Evolutionary conservation across 352 stramenopile species (phyloP).

Genomic region (Thraustotheca clavata): DNA sequence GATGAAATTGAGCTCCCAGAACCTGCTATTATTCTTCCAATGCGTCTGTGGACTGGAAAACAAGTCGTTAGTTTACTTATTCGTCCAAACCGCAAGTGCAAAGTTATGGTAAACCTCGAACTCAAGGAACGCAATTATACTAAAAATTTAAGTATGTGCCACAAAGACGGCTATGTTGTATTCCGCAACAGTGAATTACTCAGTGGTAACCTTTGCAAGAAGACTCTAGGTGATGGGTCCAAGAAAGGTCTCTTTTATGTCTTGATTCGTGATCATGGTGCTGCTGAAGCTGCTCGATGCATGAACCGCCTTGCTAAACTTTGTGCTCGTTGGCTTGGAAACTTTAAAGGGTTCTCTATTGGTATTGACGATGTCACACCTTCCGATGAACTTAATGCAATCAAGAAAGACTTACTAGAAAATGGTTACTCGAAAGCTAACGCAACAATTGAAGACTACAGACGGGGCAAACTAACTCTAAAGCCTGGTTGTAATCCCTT

Average conservation of each 20-base stretch:
- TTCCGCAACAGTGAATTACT: conserved; percentile 98
- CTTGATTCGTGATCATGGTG: conserved; percentile 93
- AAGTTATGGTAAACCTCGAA: conserved; percentile 75
- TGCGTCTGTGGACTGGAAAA: conserved; percentile 97
- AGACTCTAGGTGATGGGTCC: conserved; percentile 96
- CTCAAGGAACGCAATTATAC: conserved; percentile 97
- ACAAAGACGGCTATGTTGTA: conserved; percentile 95
- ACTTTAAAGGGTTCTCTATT: conserved; percentile 98
- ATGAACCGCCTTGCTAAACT: conserved; percentile 99
- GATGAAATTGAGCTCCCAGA: conserved; percentile 91
- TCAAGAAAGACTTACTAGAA: conserved; percentile 94
- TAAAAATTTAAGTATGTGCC: conserved; percentile 93
- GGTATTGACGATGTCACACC: conserved; percentile 99
- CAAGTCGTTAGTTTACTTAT: conserved; percentile 89
- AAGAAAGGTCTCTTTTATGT: conserved; percentile 99
- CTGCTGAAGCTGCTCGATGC: conserved; percentile 86
- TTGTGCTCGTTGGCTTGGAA: conserved; percentile 95
- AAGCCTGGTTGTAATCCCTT: conserved; percentile 95
- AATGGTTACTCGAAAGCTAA: conserved; percentile 82
- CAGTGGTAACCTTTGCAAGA: conserved; percentile 97
- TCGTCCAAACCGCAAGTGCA: conserved; percentile 84
- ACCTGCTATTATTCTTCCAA: conserved; percentile 58
- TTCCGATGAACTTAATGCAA: conserved; percentile 85
- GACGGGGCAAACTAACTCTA: conserved; percentile 90
- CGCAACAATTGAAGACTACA: conserved; percentile 90